These are phyloP conservation scores for Leccinum subrobustum DNA, from an alignment of 1,284 basidiomycete genomes.

Conservation along the genomic window DNA sequence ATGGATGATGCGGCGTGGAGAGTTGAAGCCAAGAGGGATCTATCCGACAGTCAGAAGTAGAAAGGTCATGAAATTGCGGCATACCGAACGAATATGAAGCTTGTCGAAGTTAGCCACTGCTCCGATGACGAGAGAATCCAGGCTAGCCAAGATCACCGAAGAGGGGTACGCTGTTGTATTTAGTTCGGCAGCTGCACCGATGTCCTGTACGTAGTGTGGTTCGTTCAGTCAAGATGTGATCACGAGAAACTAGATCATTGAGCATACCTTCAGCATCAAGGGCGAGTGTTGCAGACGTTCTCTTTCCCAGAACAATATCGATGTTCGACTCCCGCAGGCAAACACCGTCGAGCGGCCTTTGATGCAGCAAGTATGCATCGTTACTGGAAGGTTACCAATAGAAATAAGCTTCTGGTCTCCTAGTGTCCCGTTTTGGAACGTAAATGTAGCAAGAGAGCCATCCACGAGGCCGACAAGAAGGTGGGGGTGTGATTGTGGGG, in stretches of 20 bases:
- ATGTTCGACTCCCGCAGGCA: constrained; percentile 63
- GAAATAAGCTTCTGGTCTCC: constrained; percentile 57
- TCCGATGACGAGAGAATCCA: constrained; percentile 61
- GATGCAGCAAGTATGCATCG: constrained; percentile 50
- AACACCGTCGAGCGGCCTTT: constrained; percentile 56
- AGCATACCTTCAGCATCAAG: constrained; percentile 67
- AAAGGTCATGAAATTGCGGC: constrained; percentile 20
- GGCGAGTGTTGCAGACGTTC: constrained; percentile 68
- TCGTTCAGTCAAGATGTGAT: constrained; percentile 1
- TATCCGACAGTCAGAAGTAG: constrained; percentile 32
- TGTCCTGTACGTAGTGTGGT: constrained; percentile 45
- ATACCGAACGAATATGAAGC: constrained; percentile 77
- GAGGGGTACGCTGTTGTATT: constrained; percentile 47
- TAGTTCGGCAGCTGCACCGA: constrained; percentile 53
- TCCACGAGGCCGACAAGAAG: constrained; percentile 81
- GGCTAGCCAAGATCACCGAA: constrained; percentile 58
- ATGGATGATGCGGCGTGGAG: constrained; percentile 63
- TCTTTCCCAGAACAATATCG: constrained; percentile 65
- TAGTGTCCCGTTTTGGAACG: constrained; percentile 43
- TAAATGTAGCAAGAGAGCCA: constrained; percentile 71
- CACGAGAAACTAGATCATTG: constrained; percentile 1
- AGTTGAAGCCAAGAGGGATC: constrained; percentile 68
- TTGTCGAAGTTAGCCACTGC: constrained; percentile 71
- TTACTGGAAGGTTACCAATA: constrained; percentile 70
- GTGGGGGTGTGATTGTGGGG: constrained; percentile 44